Base-by-base conservation (phyloP, 2,329 filamentous ascomycete genomes). In the Ophiocordyceps sinensis region DNA sequence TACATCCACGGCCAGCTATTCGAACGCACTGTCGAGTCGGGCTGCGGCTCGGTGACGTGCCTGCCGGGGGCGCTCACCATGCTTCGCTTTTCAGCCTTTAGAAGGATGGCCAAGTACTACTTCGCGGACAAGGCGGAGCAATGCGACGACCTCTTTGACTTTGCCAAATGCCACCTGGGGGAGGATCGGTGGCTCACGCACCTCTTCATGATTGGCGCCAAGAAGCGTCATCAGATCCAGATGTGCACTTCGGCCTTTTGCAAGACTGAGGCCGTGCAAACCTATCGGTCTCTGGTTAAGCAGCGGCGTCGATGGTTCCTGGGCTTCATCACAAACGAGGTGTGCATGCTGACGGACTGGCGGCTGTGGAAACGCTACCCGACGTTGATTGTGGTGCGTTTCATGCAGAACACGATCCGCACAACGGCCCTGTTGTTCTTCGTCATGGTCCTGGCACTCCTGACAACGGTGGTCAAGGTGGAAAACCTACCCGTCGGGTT, bases 231-330 rank as follows among this genome's bases (percentile, higher is more conserved):
- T 60, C 91, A 96, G 62, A 95, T 96, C 46, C 86, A 94, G 62
- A 89, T 96, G 80, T 95, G 91, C 61, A 94, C 88, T 1, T 89
- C 86, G 41, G 91, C 89, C 8, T 96, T 96, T 59, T 96, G 91
- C 74, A 96, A 96, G 64, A 96, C 91, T 0, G 89, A 96, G 61
- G 89, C 91, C 21, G 89, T 95, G 15, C 87, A 94, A 62, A 87
- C 82, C 3, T 88, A 88, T 60, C 66, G 66, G 43, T 87, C 83
- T 51, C 73, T 98, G 37, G 71, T 95, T 58, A 95, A 96, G 68
- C 91, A 98, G 66, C 80, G 91, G 45, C 81, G 89, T 42, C 76
- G 91, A 56, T 98, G 91, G 91, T 96, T 96, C 59, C 70, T 96
- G 36, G 89, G 89, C 28, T 95, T 94, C 62, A 88, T 96, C 64